Conservation (phyloP, 2,329 filamentous ascomycete genomes). For the Verticillium nubilum region DNA sequence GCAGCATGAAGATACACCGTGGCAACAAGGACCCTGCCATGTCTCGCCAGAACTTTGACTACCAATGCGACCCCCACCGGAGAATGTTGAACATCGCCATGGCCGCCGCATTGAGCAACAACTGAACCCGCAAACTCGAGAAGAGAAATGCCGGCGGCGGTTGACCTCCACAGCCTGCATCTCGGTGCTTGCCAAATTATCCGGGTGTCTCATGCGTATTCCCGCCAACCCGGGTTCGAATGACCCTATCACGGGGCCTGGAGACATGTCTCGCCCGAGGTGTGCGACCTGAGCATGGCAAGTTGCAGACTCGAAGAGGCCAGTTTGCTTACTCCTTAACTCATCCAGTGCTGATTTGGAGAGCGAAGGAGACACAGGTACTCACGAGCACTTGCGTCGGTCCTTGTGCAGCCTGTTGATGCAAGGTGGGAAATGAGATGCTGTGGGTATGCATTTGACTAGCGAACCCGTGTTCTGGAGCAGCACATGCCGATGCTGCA, state of each 20-base stretch:
- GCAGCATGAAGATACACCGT: no score
- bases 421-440: not conserved
- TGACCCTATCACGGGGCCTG: conserved; percentile 12
- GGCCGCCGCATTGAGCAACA: not conserved
- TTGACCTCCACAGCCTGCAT: conserved; percentile 5
- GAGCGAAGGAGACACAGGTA: not conserved
- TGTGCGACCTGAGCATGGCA: conserved; percentile 6
- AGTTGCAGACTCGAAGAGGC: conserved; percentile 3
- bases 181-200: conserved; percentile 8
- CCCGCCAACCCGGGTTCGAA: conserved; percentile 1
- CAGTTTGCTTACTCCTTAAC: not conserved
- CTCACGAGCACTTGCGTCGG: not conserved
- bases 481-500: not conserved
- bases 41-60: not conserved
- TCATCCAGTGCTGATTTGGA: not conserved
- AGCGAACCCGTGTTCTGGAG: not conserved
- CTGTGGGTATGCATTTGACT: not conserved
- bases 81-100: not conserved
- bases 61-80: not conserved
- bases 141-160: conserved; percentile 1
- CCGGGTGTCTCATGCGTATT: conserved; percentile 10
- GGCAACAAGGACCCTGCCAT: no score
- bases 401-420: not conserved
- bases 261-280: conserved; percentile 11
- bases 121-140: not conserved